Conservation (phyloP, 108 stramenopile species). For the Cyclotella baltica region DNA sequence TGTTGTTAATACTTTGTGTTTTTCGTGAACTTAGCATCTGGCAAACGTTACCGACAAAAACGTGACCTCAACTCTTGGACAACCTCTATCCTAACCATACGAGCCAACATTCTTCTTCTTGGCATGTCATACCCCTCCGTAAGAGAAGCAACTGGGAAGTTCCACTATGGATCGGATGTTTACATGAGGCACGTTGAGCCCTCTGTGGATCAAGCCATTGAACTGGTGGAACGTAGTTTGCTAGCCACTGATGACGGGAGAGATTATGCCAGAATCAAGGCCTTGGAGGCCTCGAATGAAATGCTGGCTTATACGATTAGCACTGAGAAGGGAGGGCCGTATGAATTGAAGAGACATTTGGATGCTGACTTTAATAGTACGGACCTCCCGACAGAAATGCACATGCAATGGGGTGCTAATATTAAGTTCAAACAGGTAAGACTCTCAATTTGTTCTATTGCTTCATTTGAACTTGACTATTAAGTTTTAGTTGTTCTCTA, state of each 20-base stretch:
- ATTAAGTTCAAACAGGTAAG: slow-evolving; percentile 66
- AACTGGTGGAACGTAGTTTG: slow-evolving; percentile 64
- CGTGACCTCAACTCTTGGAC: slow-evolving; percentile 44
- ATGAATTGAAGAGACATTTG: slow-evolving; percentile 61
- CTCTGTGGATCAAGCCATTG: slow-evolving; percentile 69
- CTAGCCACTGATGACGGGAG: slow-evolving; percentile 80
- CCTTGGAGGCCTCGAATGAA: slow-evolving; percentile 65
- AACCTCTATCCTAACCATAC: slow-evolving; percentile 53
- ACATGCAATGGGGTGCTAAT: slow-evolving; percentile 51
- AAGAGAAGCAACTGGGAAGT: slow-evolving; percentile 41
- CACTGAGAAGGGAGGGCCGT: slow-evolving; percentile 65
- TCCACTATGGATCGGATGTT: slow-evolving; percentile 34
- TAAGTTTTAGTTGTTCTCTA: too few species aligned
- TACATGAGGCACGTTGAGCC: slow-evolving; percentile 34
- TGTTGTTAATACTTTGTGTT: too few species aligned
- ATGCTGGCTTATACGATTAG: slow-evolving; percentile 75
- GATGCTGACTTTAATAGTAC: slow-evolving; percentile 72
- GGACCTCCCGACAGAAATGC: slow-evolving; percentile 49
- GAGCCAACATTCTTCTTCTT: slow-evolving; percentile 65
- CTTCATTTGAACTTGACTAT: background rate
- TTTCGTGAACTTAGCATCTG: too few species aligned
- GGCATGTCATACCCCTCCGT: slow-evolving; percentile 85
- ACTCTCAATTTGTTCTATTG: too few species aligned
- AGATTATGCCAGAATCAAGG: slow-evolving; percentile 73
- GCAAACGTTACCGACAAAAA: slow-evolving; percentile 39